Conservation (phyloP, 2,329 filamentous ascomycete species). For the Ceratocystis cacaofunesta region DNA sequence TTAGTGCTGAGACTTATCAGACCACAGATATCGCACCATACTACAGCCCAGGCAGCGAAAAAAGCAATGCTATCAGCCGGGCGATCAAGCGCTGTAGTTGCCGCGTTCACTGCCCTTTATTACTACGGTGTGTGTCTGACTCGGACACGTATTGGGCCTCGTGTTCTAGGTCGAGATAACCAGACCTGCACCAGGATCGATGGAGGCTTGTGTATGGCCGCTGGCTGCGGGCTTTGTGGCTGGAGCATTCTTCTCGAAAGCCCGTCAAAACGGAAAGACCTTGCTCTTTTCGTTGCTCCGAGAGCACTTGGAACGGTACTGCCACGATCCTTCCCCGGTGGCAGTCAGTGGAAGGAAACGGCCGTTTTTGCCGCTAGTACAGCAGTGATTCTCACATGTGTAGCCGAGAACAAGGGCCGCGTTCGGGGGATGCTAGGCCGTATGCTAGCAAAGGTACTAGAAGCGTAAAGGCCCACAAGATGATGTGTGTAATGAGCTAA, state of each 20-base stretch:
- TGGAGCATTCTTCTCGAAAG: conserved; percentile 68
- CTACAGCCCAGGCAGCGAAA: conserved; percentile 33
- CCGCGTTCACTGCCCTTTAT: conserved; percentile 61
- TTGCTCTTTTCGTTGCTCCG: conserved; percentile 68
- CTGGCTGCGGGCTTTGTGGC: conserved; percentile 61
- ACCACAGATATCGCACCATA: conserved; percentile 25
- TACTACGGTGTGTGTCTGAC: conserved; percentile 75
- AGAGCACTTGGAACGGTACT: conserved; percentile 60
- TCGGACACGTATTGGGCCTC: conserved; percentile 59
- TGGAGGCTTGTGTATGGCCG: conserved; percentile 51
- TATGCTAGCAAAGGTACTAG: conserved; percentile 38
- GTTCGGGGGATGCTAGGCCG: conserved; percentile 56
- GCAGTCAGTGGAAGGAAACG: conserved; percentile 53
- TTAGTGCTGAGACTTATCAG: conserved; percentile 42
- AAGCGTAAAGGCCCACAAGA: conserved; percentile 20
- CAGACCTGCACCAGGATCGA: conserved; percentile 36
- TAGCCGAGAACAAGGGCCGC: conserved; percentile 44
- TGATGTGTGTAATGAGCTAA: not conserved
- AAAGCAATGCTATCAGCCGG: conserved; percentile 44
- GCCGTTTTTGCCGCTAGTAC: conserved; percentile 51
- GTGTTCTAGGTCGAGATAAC: conserved; percentile 40
- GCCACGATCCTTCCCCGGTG: conserved; percentile 35
- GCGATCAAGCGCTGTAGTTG: conserved; percentile 64
- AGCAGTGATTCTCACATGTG: conserved; percentile 54
- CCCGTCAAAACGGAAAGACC: conserved; percentile 50